Conservation (phyloP, 352 stramenopile genomes). For the Phytophthora pisi region DNA sequence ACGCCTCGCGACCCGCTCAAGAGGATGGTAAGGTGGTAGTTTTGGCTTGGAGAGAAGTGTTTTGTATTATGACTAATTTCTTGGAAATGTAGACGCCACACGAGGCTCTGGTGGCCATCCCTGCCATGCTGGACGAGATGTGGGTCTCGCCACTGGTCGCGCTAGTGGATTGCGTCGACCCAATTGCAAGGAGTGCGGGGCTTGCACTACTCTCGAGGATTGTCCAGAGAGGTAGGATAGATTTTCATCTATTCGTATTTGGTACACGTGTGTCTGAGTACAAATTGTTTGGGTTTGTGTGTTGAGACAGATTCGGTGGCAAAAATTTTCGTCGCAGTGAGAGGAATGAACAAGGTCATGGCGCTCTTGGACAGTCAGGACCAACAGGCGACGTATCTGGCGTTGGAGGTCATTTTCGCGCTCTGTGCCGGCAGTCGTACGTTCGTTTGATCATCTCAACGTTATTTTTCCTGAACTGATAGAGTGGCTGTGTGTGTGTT, state of each 20-base stretch:
- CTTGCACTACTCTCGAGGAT: constrained; percentile 63
- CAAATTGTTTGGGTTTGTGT: neutral
- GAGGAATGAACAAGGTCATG: constrained; percentile 60
- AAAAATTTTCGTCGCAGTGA: constrained; percentile 54
- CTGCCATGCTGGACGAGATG: constrained; percentile 61
- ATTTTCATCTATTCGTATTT: neutral
- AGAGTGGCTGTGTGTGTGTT: neutral
- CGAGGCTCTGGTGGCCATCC: constrained; percentile 57
- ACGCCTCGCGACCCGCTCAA: constrained; percentile 30
- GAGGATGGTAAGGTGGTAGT: constrained; percentile 17
- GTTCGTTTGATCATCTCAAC: neutral
- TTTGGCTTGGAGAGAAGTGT: neutral
- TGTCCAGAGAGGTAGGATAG: constrained; percentile 43
- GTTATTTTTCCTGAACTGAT: neutral
- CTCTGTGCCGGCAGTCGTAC: constrained; percentile 57
- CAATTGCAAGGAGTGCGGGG: constrained; percentile 47
- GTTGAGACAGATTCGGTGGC: constrained; percentile 40
- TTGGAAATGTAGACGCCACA: constrained; percentile 36
- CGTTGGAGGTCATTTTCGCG: constrained; percentile 57
- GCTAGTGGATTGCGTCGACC: constrained; percentile 56
- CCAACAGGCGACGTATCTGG: constrained; percentile 44
- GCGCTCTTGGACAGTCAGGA: constrained; percentile 38
- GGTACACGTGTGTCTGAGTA: neutral
- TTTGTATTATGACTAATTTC: neutral
- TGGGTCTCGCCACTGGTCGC: constrained; percentile 73